A percentile compares a stretch with the other conserved stretches of the same genome.
These are phyloP conservation scores for Nigrospora sphaerica DNA, from an alignment of 2,329 filamentous ascomycete genomes.

Conservation along the genomic window DNA sequence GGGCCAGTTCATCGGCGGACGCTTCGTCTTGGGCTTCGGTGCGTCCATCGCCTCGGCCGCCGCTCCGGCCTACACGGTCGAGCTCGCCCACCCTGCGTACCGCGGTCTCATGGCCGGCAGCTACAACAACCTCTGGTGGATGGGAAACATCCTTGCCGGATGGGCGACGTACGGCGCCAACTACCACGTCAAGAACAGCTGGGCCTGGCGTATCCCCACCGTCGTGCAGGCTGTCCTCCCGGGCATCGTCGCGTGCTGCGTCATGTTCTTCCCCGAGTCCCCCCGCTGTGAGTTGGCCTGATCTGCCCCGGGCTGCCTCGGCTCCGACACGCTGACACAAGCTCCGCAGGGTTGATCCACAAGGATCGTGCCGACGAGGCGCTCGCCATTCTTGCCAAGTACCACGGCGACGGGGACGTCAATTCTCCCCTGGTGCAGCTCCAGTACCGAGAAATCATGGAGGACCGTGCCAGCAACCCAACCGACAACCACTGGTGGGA, in stretches of 20 bases:
- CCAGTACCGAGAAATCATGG: constrained; percentile 49
- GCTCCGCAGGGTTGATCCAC: constrained; percentile 23
- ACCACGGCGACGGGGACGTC: constrained; percentile 51
- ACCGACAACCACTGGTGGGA: constrained; percentile 55
- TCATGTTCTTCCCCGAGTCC: constrained; percentile 26
- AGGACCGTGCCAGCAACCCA: constrained; percentile 37
- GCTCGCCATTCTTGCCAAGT: constrained; percentile 47
- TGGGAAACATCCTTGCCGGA: constrained; percentile 47
- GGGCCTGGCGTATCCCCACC: constrained; percentile 54
- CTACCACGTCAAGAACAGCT: constrained; percentile 28
- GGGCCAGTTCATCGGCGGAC: constrained; percentile 47
- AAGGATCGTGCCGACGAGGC: constrained; percentile 50
- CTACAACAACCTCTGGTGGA: constrained; percentile 36
- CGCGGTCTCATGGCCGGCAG: constrained; percentile 51
- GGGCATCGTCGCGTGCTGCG: constrained; percentile 36
- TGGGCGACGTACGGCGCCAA: constrained; percentile 40
- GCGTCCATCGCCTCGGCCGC: constrained; percentile 52
- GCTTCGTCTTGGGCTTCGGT: constrained; percentile 49
- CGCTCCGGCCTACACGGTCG: constrained; percentile 56
- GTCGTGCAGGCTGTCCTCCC: constrained; percentile 40
- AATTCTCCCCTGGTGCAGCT: constrained; percentile 44
- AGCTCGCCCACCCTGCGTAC: constrained; percentile 56
- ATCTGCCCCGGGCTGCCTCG: not conserved
- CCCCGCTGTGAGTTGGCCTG: constrained; percentile 3
- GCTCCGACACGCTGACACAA: not conserved